These are phyloP conservation scores for Geosmithia putterillii DNA, from an alignment of 2,329 filamentous ascomycete species.

Conservation along the genomic window DNA sequence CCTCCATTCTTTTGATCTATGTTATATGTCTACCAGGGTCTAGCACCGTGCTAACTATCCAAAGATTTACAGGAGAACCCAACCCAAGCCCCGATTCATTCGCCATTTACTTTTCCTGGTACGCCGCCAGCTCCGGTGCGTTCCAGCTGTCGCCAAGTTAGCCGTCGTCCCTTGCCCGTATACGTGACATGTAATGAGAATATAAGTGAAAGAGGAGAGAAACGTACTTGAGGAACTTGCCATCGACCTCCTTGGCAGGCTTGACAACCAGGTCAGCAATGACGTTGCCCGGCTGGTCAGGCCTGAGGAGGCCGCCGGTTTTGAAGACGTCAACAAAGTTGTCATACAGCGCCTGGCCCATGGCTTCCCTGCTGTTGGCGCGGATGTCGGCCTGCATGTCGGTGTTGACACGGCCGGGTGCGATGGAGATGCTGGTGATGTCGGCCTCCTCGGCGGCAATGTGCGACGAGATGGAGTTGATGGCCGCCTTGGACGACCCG, in stretches of 20 bases:
- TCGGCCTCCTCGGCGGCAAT: conserved; percentile 65
- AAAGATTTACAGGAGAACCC: conserved; percentile 1
- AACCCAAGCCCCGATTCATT: conserved; percentile 3
- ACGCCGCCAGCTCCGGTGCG: conserved; percentile 35
- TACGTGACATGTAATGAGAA: not conserved
- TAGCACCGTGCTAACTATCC: not conserved
- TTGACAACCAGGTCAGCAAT: conserved; percentile 67
- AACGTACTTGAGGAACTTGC: conserved; percentile 58
- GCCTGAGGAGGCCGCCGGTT: conserved; percentile 60
- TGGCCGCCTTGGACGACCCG: conserved; percentile 68
- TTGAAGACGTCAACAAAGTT: conserved; percentile 59
- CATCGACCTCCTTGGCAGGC: conserved; percentile 56
- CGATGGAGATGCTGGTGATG: conserved; percentile 59
- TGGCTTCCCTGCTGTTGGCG: conserved; percentile 37
- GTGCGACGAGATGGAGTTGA: conserved; percentile 68
- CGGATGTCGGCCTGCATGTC: conserved; percentile 81
- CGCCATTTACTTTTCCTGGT: conserved; percentile 24
- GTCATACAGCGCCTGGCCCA: conserved; percentile 46
- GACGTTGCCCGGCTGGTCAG: conserved; percentile 75
- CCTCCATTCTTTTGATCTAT: conserved; percentile 9
- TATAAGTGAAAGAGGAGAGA: conserved; percentile 5
- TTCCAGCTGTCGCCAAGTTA: conserved; percentile 19
- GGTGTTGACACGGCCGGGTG: conserved; percentile 76
- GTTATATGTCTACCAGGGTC: conserved; percentile 9
- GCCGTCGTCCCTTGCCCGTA: conserved; percentile 4